Conservation (phyloP, 225 moss, liverwort and hornwort genomes). For the Marchantia polymorpha region DNA sequence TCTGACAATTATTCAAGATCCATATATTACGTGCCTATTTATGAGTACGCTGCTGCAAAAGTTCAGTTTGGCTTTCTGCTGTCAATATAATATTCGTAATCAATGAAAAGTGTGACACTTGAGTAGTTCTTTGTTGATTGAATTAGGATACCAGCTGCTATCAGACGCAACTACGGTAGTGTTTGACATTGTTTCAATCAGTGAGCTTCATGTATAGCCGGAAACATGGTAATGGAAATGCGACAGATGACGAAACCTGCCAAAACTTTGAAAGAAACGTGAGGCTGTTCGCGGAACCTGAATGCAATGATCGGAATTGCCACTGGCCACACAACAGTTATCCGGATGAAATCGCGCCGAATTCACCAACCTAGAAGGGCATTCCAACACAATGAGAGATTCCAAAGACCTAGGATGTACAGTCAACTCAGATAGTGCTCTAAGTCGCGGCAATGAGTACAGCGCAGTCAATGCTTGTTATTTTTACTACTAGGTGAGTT, state of each 20-base stretch:
- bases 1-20: constrained; percentile 31
- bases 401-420: background rate
- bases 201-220: too few relatives aligned
- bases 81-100: background rate
- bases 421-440: background rate
- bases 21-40: background rate
- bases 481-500: too few relatives aligned
- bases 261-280: too few relatives aligned
- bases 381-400: background rate
- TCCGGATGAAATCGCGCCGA: constrained; percentile 86
- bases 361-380: constrained; percentile 55
- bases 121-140: too few relatives aligned
- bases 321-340: constrained; percentile 67
- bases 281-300: constrained; percentile 44
- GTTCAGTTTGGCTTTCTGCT: background rate
- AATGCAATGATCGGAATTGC: constrained; percentile 68
- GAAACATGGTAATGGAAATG: too few relatives aligned
- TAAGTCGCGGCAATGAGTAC: too few relatives aligned
- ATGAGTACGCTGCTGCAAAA: background rate
- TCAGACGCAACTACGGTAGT: too few relatives aligned
- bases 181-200: too few relatives aligned
- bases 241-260: too few relatives aligned
- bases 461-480: too few relatives aligned
- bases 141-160: too few relatives aligned
- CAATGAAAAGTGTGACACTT: too few relatives aligned